phyloP scores from a whole-genome alignment of 331 rosid genomes.

The Phaseolus coccineus region DNA sequence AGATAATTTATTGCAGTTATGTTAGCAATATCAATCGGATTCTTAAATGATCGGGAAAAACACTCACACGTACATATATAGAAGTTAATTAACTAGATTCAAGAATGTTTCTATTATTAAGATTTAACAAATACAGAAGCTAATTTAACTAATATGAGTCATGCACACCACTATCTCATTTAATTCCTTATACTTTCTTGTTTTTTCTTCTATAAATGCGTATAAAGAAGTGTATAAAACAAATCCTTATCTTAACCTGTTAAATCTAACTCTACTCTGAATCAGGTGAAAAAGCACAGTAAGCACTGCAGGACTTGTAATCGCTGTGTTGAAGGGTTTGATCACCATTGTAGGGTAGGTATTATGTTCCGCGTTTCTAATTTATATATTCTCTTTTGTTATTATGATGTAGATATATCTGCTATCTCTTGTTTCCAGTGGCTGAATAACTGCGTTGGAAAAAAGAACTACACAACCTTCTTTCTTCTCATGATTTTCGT shows the following conservation, averaged over 20 bases:
- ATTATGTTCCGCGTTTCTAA: neutral
- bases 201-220: neutral
- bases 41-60: too few species aligned
- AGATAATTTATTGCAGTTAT: neutral
- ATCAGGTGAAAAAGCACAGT: slow-evolving; percentile 80
- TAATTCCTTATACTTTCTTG: neutral
- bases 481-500: slow-evolving; percentile 75
- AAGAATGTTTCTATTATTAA: too few species aligned
- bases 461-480: slow-evolving; percentile 88
- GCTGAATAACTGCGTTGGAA: slow-evolving; percentile 96
- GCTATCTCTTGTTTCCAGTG: slow-evolving; percentile 58
- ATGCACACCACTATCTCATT: too few species aligned
- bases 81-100: too few species aligned
- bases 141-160: too few species aligned
- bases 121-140: too few species aligned
- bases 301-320: slow-evolving; percentile 97
- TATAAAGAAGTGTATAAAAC: neutral
- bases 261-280: neutral
- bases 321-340: slow-evolving; percentile 95
- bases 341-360: slow-evolving; percentile 96
- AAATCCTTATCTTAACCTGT: neutral
- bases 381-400: slow-evolving; percentile 2
- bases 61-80: too few species aligned
- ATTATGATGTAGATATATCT: slow-evolving; percentile 20
- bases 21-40: neutral